Conservation (phyloP, 2,329 filamentous ascomycete species). For the Paecilomyces sp. region DNA sequence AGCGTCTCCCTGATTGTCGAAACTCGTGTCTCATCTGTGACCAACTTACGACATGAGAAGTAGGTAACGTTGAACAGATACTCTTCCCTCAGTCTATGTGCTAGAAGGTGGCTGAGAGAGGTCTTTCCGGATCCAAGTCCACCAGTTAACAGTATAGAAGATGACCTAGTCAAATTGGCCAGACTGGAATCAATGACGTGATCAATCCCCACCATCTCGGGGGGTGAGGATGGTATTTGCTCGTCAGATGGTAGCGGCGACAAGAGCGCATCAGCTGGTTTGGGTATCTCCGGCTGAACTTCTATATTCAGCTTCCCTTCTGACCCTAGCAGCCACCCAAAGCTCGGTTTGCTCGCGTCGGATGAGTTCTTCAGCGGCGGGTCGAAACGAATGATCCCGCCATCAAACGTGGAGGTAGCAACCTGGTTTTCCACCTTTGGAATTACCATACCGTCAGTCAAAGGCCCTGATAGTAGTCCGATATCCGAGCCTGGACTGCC, state of each 20-base stretch:
- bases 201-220: constrained; percentile 78
- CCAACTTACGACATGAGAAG: constrained; percentile 76
- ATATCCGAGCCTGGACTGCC: constrained; percentile 48
- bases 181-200: constrained; percentile 63
- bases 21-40: constrained; percentile 84
- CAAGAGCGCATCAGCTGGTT: constrained; percentile 46
- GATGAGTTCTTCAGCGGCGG: constrained; percentile 38
- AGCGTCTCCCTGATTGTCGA: constrained; percentile 87
- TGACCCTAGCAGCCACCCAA: constrained; percentile 67
- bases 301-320: constrained; percentile 69
- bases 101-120: constrained; percentile 67
- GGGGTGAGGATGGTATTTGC: constrained; percentile 46
- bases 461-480: constrained; percentile 69
- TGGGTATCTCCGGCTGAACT: constrained; percentile 65
- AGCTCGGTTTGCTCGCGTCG: constrained; percentile 24
- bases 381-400: constrained; percentile 76
- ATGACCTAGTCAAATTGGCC: constrained; percentile 72
- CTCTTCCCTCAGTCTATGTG: constrained; percentile 63
- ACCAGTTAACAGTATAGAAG: constrained; percentile 83
- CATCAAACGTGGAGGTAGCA: constrained; percentile 62
- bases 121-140: constrained; percentile 88
- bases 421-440: constrained; percentile 51
- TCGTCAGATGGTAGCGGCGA: constrained; percentile 44
- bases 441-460: constrained; percentile 83
- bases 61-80: constrained; percentile 76